phyloP scores from a whole-genome alignment of 108 stramenopile species.

The Pseudonitzschia multiseries region DNA sequence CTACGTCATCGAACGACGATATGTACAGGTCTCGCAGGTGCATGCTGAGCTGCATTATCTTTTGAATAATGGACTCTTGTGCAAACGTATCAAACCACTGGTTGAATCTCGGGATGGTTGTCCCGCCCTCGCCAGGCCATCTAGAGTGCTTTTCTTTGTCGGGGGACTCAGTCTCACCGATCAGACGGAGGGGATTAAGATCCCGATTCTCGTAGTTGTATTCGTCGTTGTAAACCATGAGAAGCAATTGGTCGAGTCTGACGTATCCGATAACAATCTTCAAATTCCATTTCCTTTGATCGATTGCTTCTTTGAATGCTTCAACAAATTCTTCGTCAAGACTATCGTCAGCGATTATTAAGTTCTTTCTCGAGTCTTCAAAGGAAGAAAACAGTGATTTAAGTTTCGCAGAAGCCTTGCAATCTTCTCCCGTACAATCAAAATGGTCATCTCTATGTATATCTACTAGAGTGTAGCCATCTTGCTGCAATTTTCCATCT shows the following conservation, averaged over 20 bases:
- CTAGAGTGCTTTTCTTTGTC: background rate
- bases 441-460: conserved; percentile 1
- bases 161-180: background rate
- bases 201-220: background rate
- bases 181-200: background rate
- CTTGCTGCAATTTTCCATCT: background rate
- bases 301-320: conserved; percentile 13
- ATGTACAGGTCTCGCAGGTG: background rate
- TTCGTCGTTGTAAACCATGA: conserved; percentile 3
- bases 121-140: conserved; percentile 14
- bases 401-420: background rate
- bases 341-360: background rate
- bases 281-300: conserved; percentile 6
- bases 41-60: conserved; percentile 1
- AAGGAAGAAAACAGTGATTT: background rate
- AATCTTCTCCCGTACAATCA: background rate
- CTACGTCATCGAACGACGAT: conserved; percentile 15
- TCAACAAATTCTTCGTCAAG: conserved; percentile 3
- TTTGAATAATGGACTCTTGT: background rate
- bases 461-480: background rate
- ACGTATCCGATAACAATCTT: conserved; percentile 10
- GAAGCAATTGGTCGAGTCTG: conserved; percentile 11
- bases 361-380: background rate
- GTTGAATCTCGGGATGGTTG: background rate
- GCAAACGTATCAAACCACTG: conserved; percentile 5